A percentile compares a stretch with the other conserved stretches of the same genome.
phyloP scores from a whole-genome alignment of 805 yeast species.

The Saccharomycopsis sp. region DNA sequence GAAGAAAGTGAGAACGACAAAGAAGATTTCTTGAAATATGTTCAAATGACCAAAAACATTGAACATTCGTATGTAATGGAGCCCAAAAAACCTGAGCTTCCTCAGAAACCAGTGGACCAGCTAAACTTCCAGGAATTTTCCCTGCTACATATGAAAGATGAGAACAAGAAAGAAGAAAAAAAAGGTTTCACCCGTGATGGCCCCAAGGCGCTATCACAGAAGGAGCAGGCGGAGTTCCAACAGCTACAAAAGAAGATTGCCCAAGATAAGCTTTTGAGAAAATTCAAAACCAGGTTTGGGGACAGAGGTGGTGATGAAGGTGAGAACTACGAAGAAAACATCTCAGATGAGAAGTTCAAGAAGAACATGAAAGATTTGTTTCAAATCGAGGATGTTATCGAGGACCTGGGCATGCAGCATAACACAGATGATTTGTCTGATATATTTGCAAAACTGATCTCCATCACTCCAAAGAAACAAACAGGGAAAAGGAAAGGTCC shows the following conservation, averaged over 20 bases:
- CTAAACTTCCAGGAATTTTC: no score
- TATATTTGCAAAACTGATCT: no score
- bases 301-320: conserved; percentile 11
- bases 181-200: no score
- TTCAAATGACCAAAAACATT: conserved; percentile 12
- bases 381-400: no score
- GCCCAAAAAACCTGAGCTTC: no score
- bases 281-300: conserved; percentile 19
- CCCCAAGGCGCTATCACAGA: conserved; percentile 21
- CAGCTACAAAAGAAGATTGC: conserved; percentile 23
- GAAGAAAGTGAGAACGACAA: conserved; percentile 1
- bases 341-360: neutral
- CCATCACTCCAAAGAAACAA: no score
- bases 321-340: neutral
- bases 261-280: conserved; percentile 22
- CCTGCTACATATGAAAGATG: no score
- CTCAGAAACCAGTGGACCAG: no score
- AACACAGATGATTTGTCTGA: no score
- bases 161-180: conserved; percentile 19
- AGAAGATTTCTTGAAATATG: conserved; percentile 24
- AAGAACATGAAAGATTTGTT: conserved; percentile 1
- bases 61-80: no score
- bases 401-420: no score
- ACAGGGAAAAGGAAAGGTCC: no score
- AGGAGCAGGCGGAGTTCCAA: conserved; percentile 23